Percentiles rank a stretch among this genome's conserved stretches.
Evolutionary conservation across 2,329 filamentous ascomycete genomes (phyloP).

Genomic region (Ophiosphaerella narmari): DNA sequence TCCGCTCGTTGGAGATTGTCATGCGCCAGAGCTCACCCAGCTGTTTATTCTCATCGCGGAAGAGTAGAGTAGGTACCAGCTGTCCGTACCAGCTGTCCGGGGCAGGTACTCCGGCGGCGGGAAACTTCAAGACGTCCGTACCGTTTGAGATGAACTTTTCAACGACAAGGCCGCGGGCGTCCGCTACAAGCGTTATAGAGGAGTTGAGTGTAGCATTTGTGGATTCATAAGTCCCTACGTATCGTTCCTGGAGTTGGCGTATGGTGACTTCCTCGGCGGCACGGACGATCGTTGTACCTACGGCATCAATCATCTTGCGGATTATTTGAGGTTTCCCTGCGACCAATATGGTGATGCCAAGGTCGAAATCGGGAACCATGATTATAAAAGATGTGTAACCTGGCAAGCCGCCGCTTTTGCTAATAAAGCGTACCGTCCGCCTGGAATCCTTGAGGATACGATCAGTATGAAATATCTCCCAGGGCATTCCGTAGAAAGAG

Average conservation of each 20-base stretch:
- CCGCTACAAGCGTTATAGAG: constrained; percentile 28
- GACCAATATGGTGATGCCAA: constrained; percentile 50
- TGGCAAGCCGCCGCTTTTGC: constrained; percentile 51
- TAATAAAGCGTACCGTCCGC: constrained; percentile 51
- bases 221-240: constrained; percentile 34
- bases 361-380: constrained; percentile 50
- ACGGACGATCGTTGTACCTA: constrained; percentile 36
- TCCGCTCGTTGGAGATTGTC: constrained; percentile 18
- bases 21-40: constrained; percentile 45
- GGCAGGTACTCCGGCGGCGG: not conserved
- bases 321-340: constrained; percentile 29
- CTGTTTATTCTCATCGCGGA: constrained; percentile 28
- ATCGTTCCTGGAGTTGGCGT: constrained; percentile 30
- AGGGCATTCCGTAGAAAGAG: constrained; percentile 54
- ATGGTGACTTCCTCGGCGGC: constrained; percentile 42
- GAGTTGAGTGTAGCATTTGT: constrained; percentile 28
- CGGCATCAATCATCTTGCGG: constrained; percentile 29
- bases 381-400: constrained; percentile 50
- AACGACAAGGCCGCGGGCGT: constrained; percentile 35
- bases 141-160: constrained; percentile 37
- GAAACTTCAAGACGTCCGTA: constrained; percentile 25
- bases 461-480: constrained; percentile 53
- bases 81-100: constrained; percentile 19
- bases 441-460: constrained; percentile 43
- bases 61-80: constrained; percentile 35